Conservation (phyloP, 1,139 yeast genomes). For the Hansenula anomala region DNA sequence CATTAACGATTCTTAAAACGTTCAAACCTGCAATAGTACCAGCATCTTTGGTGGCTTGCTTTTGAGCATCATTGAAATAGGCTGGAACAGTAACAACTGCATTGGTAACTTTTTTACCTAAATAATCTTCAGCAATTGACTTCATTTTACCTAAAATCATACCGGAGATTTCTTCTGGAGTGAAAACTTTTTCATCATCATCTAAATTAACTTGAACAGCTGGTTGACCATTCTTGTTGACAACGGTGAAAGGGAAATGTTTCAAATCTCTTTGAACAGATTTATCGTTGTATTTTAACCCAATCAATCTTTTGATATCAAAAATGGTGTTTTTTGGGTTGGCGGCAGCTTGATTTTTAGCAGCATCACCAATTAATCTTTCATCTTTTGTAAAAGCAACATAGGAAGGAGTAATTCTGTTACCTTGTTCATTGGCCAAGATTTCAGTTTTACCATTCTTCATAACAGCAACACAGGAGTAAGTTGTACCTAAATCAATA, state of each 20-base stretch:
- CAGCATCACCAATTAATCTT: slow-evolving; percentile 99
- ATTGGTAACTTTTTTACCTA: slow-evolving; percentile 89
- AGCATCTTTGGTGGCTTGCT: slow-evolving; percentile 99
- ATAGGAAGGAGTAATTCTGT: slow-evolving; percentile 98
- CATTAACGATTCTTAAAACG: slow-evolving; percentile 96
- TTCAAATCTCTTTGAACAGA: slow-evolving; percentile 94
- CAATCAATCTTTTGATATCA: slow-evolving; percentile 98
- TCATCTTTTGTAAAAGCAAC: slow-evolving; percentile 98
- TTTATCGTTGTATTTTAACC: slow-evolving; percentile 89
- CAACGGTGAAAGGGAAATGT: slow-evolving; percentile 94
- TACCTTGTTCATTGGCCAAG: slow-evolving; percentile 99
- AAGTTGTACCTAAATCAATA: slow-evolving; percentile 89
- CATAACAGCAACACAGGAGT: slow-evolving; percentile 96
- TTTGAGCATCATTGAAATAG: slow-evolving; percentile 97
- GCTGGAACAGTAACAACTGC: slow-evolving; percentile 99
- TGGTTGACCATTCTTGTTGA: slow-evolving; percentile 88
- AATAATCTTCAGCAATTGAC: slow-evolving; percentile 95
- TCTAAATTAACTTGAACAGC: slow-evolving; percentile 88
- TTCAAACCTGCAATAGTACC: slow-evolving; percentile 98
- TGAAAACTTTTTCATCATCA: slow-evolving; percentile 89
- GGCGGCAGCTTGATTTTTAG: slow-evolving; percentile 98
- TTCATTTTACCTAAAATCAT: slow-evolving; percentile 98
- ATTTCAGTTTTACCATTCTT: slow-evolving; percentile 89
- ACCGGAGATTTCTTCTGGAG: slow-evolving; percentile 97
- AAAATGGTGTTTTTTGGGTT: slow-evolving; percentile 96